Base-by-base conservation (phyloP, 139 green algal genomes). In the Chlamydomonas schloesseri region DNA sequence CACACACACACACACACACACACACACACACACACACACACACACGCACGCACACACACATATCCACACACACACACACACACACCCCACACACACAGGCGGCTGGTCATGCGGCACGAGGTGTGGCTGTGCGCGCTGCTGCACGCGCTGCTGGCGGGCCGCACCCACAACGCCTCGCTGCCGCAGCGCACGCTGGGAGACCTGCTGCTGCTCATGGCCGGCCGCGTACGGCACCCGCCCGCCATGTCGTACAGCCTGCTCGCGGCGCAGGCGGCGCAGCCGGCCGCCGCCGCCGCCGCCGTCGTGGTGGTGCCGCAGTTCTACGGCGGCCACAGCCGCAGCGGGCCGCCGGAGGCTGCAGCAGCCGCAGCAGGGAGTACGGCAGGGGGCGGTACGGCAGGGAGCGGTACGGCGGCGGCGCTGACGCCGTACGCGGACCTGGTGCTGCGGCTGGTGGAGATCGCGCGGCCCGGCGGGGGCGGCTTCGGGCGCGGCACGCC, bases 191-290 rank as follows among this genome's bases (percentile, higher is more conserved):
- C 80, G 33, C 87, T 95, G 34, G 74, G 68, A 53, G 68, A 88
- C 26, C 70, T 93, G 46, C 84, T 94, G 28, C 60, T 93, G 17
- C 33, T 29, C 31, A 73, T 86, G 18, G 65, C 73, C 0, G 42
- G 87, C 34, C 90, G 92, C 76, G 92, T 94, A 73, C 83, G 91
- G 67, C 86, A 90, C 36, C 92, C 90, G 29, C 88, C 76, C 34
- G 42, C 34, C 23, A 75, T 93, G 18, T 77, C 24, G 13, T 72
- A 71, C 81, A 4, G 33, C 50, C 20, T 55, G n/a, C 14, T 69
- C 26, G 26, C 42, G 6, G 42, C 42, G 42, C 42, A n/a, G n/a
- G n/a, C n/a, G n/a, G n/a, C n/a, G n/a, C n/a, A n/a, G n/a, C n/a
- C n/a, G n/a, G n/a, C n/a, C n/a, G n/a, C n/a, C n/a, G n/a, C n/a